Evolutionary conservation across 768 basidiomycete genomes (phyloP).

Genomic region (Podaxis pistillaris): DNA sequence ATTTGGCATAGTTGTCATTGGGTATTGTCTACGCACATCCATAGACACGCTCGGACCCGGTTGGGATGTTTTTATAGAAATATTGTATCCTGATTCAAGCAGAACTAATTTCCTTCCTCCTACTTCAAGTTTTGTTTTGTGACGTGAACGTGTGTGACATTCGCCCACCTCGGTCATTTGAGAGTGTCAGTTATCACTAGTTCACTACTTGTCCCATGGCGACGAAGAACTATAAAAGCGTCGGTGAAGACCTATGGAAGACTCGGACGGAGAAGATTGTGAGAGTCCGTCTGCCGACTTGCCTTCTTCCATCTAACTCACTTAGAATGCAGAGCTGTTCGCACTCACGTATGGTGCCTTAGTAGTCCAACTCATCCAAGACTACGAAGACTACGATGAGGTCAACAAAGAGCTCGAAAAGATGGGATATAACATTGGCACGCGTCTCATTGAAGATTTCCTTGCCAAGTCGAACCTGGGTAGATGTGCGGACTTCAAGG

Average conservation of each 20-base stretch:
- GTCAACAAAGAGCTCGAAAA: slow-evolving; percentile 97
- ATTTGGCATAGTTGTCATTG: background rate
- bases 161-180: background rate
- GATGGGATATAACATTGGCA: slow-evolving; percentile 99
- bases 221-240: slow-evolving; percentile 80
- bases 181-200: background rate
- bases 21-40: background rate
- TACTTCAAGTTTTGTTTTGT: slow-evolving; percentile 15
- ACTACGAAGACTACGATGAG: slow-evolving; percentile 96
- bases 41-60: background rate
- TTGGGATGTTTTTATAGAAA: background rate
- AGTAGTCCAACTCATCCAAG: slow-evolving; percentile 97
- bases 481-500: slow-evolving; percentile 90
- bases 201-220: slow-evolving; percentile 43
- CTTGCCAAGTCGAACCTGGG: slow-evolving; percentile 89
- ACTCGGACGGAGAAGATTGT: slow-evolving; percentile 93
- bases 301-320: slow-evolving; percentile 20
- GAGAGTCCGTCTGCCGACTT: slow-evolving; percentile 26
- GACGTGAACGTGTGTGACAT: slow-evolving; percentile 20
- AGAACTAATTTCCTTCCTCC: background rate
- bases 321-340: slow-evolving; percentile 95
- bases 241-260: slow-evolving; percentile 97
- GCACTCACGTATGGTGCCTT: slow-evolving; percentile 96
- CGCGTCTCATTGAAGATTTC: slow-evolving; percentile 94
- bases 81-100: slow-evolving; percentile 1